A percentile compares a stretch with the other conserved stretches of the same genome.
phyloP scores from a whole-genome alignment of 2,329 filamentous ascomycete species.

The Colletotrichum cuscutae region DNA sequence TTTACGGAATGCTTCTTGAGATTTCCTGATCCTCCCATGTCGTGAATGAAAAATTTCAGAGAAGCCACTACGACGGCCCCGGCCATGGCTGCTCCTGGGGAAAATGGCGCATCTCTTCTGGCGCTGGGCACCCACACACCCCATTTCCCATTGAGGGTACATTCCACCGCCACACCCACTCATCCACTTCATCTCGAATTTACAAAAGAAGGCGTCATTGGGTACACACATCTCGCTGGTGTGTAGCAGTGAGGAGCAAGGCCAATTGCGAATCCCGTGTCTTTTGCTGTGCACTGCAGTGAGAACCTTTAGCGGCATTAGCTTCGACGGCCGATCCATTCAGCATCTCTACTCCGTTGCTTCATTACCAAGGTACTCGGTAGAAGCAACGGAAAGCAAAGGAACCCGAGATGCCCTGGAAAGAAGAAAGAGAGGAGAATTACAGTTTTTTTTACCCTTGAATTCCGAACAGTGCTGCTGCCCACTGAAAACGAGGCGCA shows the following conservation, averaged over 20 bases:
- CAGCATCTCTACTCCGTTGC: background rate
- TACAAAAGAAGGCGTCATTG: conserved; percentile 1
- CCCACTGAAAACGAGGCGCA: conserved; percentile 24
- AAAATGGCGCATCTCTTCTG: conserved; percentile 33
- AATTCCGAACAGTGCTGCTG: background rate
- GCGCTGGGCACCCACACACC: background rate
- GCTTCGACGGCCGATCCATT: conserved; percentile 15
- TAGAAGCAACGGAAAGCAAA: background rate
- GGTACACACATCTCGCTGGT: background rate
- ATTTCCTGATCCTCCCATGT: background rate
- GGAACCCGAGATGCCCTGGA: conserved; percentile 1
- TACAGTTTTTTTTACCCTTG: background rate
- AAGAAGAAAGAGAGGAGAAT: background rate
- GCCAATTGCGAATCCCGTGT: background rate
- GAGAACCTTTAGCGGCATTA: conserved; percentile 1
- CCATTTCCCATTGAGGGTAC: background rate
- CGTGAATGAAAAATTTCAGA: background rate
- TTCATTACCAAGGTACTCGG: background rate
- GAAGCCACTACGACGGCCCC: background rate
- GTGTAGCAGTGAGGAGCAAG: conserved; percentile 5
- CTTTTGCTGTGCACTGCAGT: background rate
- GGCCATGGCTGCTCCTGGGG: background rate
- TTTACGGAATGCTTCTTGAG: background rate
- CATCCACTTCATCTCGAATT: conserved; percentile 27
- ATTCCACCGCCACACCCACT: conserved; percentile 16